phyloP scores from a whole-genome alignment of 495 filamentous ascomycete genomes.

The Aspergillus haitiensis region DNA sequence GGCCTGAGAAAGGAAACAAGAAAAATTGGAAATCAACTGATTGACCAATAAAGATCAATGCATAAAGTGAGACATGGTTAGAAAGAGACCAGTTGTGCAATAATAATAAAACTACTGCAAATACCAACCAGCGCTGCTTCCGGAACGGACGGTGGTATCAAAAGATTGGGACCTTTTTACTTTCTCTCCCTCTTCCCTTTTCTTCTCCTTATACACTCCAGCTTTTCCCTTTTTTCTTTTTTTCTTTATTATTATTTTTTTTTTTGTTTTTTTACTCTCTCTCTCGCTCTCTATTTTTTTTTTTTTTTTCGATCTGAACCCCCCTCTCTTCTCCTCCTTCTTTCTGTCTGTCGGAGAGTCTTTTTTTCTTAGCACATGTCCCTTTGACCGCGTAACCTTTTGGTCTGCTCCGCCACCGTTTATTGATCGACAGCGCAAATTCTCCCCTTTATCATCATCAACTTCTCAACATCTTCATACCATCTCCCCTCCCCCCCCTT shows the following conservation, averaged over 20 bases:
- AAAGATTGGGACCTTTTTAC: neutral
- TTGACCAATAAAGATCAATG: too few relatives aligned
- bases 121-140: too few relatives aligned
- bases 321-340: neutral
- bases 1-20: too few relatives aligned
- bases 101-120: too few relatives aligned
- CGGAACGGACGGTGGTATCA: too few relatives aligned
- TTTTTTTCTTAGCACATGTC: too few relatives aligned
- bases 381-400: neutral
- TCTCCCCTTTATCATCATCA: conserved; percentile 1
- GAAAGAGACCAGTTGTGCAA: too few relatives aligned
- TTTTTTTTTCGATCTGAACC: neutral
- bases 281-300: neutral
- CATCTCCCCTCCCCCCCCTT: neutral
- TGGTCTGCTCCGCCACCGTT: conserved; percentile 4
- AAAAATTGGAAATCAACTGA: too few relatives aligned
- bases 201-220: conserved; percentile 9
- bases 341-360: neutral
- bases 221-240: neutral
- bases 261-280: neutral
- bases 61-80: too few relatives aligned
- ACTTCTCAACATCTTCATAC: conserved; percentile 1
- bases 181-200: neutral
- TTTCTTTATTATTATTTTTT: neutral
- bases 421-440: neutral